Percentiles rank a stretch among this genome's conserved stretches.
These are phyloP conservation scores for Termitomyces sp. DNA, from an alignment of 768 basidiomycete genomes.

Conservation along the genomic window DNA sequence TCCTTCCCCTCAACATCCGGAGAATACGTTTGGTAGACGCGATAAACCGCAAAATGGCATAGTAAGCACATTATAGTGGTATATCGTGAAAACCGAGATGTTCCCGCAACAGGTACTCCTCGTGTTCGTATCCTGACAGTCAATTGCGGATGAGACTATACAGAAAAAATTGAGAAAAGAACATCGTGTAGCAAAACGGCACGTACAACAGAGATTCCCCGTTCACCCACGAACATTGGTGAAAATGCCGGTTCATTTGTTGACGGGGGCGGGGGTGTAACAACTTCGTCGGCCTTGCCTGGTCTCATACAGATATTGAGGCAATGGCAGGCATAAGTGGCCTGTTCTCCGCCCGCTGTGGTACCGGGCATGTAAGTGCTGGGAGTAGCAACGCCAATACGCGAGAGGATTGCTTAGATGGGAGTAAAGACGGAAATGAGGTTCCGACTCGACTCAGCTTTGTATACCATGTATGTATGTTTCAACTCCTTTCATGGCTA, in stretches of 20 bases:
- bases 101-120: conserved; percentile 35
- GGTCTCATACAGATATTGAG: conserved; percentile 61
- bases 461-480: conserved; percentile 10
- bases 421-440: conserved; percentile 18
- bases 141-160: conserved; percentile 61
- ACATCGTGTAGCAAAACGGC: not conserved
- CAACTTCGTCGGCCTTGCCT: conserved; percentile 24
- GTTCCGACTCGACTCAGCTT: conserved; percentile 30
- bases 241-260: conserved; percentile 37
- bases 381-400: conserved; percentile 2
- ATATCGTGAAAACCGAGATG: conserved; percentile 50
- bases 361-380: conserved; percentile 26
- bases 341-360: conserved; percentile 15
- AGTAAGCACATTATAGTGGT: conserved; percentile 65
- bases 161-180: conserved; percentile 9
- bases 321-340: conserved; percentile 57
- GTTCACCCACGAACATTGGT: conserved; percentile 58
- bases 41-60: conserved; percentile 63
- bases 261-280: conserved; percentile 30
- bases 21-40: conserved; percentile 57
- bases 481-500: conserved; percentile 11
- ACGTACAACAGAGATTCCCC: conserved; percentile 64
- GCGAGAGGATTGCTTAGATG: conserved; percentile 12
- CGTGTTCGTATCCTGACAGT: conserved; percentile 60
- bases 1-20: conserved; percentile 55